Evolutionary conservation across 1,284 basidiomycete genomes (phyloP), one percentile per base, ranked within the genome.

Genomic region (Rhizoctonia solani): DNA sequence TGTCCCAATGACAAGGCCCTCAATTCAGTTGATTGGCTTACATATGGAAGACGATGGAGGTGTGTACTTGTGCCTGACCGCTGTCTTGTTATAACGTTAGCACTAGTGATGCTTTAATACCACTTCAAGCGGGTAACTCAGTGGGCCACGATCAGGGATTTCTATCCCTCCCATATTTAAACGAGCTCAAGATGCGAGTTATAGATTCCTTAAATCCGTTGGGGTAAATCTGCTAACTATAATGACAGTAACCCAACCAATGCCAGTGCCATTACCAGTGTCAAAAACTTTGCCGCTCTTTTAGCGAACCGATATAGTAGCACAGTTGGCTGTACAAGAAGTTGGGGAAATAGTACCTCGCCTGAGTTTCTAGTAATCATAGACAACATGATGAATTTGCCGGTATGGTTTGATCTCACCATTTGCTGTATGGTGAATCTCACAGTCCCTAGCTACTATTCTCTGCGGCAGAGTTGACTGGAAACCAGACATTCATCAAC

Each of bases 311-410:
- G 81, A 21, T 83, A 78, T 68, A 78, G 71, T 69, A 75, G 77
- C 6, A 74, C 76, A 4, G 81, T 82, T 4, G 81, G 81, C 5
- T 82, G 80, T 68, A 82, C 81, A 4, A 72, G 77, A 6, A 81
- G 80, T 69, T 89, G 86, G 87, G n/a, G n/a, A n/a, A 82, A 86
- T 73, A 53, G 49, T 27, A 74, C 82, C 0, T 69, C 66, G 32
- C 47, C 81, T 0, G 81, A 86, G 71, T 66, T 55, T 27, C 66
- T 85, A 82, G 86, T 88, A 65, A 88, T 88, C 74, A 87, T 87
- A 54, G 87, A 89, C 77, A 88, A 88, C 73, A 87, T 89, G 87
- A 88, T 89, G 85, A 89, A 87, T 72, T 81, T 89, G 23, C 85
- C 88, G 73, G 79, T 61, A 41, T 55, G 30, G 6, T 30, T 23